Percentiles rank a stretch among this genome's conserved stretches.
phyloP scores from a whole-genome alignment of 805 yeast species.

The Starmera amethionina region DNA sequence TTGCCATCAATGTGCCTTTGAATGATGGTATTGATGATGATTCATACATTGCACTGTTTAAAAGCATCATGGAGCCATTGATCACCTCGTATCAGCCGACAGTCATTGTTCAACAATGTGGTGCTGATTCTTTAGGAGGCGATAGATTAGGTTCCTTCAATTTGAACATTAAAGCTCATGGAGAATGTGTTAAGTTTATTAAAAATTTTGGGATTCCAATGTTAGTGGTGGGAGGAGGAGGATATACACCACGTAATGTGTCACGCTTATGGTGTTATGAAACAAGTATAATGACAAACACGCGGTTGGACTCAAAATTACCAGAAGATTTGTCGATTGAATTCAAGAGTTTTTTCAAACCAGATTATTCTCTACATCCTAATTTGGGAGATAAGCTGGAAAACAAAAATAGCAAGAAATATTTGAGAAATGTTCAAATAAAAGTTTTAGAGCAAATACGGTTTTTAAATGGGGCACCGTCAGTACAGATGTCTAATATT shows the following conservation, averaged over 20 bases:
- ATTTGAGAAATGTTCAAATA: constrained; percentile 68
- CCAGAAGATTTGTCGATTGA: constrained; percentile 39
- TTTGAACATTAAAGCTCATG: constrained; percentile 85
- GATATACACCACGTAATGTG: constrained; percentile 93
- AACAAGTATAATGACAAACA: constrained; percentile 70
- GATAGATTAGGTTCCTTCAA: constrained; percentile 94
- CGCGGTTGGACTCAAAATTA: constrained; percentile 45
- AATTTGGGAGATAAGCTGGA: constrained; percentile 69
- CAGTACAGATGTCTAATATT: constrained; percentile 83
- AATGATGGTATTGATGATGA: constrained; percentile 95
- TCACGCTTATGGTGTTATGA: constrained; percentile 94
- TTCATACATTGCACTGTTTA: constrained; percentile 63
- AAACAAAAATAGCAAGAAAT: constrained; percentile 75
- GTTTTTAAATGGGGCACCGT: constrained; percentile 82
- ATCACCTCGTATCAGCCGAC: constrained; percentile 89
- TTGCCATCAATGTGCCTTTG: constrained; percentile 83
- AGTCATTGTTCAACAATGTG: constrained; percentile 92
- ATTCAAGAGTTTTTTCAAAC: constrained; percentile 52
- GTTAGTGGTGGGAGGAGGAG: constrained; percentile 94
- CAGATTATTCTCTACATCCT: constrained; percentile 87
- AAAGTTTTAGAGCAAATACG: constrained; percentile 75
- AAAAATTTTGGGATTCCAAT: constrained; percentile 86
- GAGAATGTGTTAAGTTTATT: constrained; percentile 86
- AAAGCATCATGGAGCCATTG: constrained; percentile 83
- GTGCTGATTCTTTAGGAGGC: constrained; percentile 91